Percentiles rank a stretch among this genome's conserved stretches.
phyloP scores from a whole-genome alignment of 805 yeast species.

The Zygosaccharomyces rouxii region DNA sequence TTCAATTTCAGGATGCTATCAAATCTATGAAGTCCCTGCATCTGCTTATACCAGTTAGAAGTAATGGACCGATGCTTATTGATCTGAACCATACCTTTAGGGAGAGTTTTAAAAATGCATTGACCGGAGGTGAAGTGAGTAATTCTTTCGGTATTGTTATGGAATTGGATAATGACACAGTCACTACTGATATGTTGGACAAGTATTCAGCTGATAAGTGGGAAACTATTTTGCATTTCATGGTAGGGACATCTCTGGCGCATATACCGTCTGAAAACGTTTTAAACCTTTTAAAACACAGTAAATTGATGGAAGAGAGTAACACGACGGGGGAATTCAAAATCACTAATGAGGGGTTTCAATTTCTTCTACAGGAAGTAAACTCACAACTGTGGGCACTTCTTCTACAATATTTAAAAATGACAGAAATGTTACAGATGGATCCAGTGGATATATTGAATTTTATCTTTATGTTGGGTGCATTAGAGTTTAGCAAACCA shows the following conservation, averaged over 20 bases:
- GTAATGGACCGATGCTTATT: conserved; percentile 27
- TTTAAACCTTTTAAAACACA: conserved; percentile 64
- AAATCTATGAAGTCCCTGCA: conserved; percentile 73
- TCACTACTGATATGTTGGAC: conserved; percentile 62
- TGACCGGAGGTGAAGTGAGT: conserved; percentile 70
- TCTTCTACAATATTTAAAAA: conserved; percentile 76
- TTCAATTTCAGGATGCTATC: conserved; percentile 65
- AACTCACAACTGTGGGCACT: conserved; percentile 95
- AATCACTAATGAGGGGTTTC: conserved; percentile 91
- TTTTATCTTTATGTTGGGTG: conserved; percentile 89
- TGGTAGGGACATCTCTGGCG: conserved; percentile 87
- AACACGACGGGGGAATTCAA: conserved; percentile 41
- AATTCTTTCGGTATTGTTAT: conserved; percentile 75
- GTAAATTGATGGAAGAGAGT: conserved; percentile 80
- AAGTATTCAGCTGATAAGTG: conserved; percentile 80
- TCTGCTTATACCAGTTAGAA: conserved; percentile 45
- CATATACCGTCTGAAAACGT: conserved; percentile 78
- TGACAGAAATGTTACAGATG: conserved; percentile 81
- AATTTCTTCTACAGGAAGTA: conserved; percentile 85
- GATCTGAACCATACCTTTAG: conserved; percentile 71
- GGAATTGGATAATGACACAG: conserved; percentile 49
- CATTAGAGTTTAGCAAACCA: conserved; percentile 84
- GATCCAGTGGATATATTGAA: conserved; percentile 94
- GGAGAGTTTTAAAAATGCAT: conserved; percentile 69
- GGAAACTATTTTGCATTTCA: conserved; percentile 93